Base-by-base conservation (phyloP, 768 basidiomycete species). In the Collybia nuda region DNA sequence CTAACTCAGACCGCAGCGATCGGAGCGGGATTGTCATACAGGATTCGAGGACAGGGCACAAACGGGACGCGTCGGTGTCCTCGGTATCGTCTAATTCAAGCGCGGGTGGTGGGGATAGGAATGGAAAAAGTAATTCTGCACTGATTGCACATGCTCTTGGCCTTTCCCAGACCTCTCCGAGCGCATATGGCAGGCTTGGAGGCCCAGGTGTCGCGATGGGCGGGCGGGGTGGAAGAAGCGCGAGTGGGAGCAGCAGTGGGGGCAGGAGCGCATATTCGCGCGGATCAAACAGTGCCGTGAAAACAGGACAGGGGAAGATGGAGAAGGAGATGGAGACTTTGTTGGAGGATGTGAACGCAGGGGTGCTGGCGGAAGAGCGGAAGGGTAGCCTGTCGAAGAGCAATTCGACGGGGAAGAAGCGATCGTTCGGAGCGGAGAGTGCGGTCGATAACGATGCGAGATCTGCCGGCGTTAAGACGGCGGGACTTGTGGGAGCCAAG, bases 311-410 rank as follows among this genome's bases (percentile, higher is more conserved):
- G 41, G 62, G 67, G 11, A 42, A 29, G 24, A 44, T 61, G 54
- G 61, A 60, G 50, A 44, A 40, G 41, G 76, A 77, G 26, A 70
- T 85, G 74, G 80, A 79, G 55, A 74, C 71, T 6, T 63, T 83
- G 44, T 44, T 19, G 37, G 36, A 29, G 12, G 29, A 52, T 62
- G 68, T 45, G 62, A 61, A 32, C 17, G 24, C 24, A 26, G 24
- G 24, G 7, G 24, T 26, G 24, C 37, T 35, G 8, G 60, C 56
- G 24, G 60, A 54, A 23, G 52, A 57, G 15, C 40, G 22, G 23
- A 43, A 54, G n/a, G 42, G 56, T 42, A 50, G 65, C 8, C 57
- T 71, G 46, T 57, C 65, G 43, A 69, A 69, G 57, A 69, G 66
- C 50, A 65, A 67, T 38, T 68, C 69, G 39, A 65, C 63, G 38